Evolutionary conservation across 129 eudicot genomes (phyloP).

Genomic region (Sambucus nigra): DNA sequence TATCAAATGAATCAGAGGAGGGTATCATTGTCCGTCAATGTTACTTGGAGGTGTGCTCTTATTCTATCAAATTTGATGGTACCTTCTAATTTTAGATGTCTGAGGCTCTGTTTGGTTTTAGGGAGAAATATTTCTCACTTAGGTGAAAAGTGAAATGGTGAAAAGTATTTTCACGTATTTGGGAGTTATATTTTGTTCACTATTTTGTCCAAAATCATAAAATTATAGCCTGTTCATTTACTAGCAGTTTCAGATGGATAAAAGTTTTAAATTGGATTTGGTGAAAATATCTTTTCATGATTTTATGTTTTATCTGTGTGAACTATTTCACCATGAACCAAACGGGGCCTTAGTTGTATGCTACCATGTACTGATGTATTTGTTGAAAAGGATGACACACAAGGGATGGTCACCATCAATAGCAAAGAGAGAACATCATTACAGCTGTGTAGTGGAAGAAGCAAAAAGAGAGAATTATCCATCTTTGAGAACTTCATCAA

Average conservation of each 20-base stretch:
- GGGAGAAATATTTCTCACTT: too few species aligned
- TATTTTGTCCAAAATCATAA: too few species aligned
- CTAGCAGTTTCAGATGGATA: too few species aligned
- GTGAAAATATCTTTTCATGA: too few species aligned
- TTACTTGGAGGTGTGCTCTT: slow-evolving; percentile 58
- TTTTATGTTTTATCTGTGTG: too few species aligned
- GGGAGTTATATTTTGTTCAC: too few species aligned
- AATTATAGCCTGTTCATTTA: too few species aligned
- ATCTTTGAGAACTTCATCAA: slow-evolving; percentile 63
- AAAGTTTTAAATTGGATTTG: too few species aligned
- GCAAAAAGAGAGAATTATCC: slow-evolving; percentile 34
- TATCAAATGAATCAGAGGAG: slow-evolving; percentile 65
- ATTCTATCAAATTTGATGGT: neutral
- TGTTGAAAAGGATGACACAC: slow-evolving; percentile 42
- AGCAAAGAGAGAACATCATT: slow-evolving; percentile 70
- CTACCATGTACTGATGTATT: slow-evolving; percentile 14
- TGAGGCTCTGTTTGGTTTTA: neutral
- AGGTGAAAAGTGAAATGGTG: too few species aligned
- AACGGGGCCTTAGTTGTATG: neutral
- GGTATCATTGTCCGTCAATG: slow-evolving; percentile 62
- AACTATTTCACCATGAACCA: too few species aligned
- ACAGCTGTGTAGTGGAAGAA: slow-evolving; percentile 42
- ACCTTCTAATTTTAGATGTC: neutral
- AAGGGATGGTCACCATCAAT: slow-evolving; percentile 34
- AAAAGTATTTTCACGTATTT: too few species aligned